Evolutionary conservation across 2,329 filamentous ascomycete genomes (phyloP).

Genomic region (Ramularia endophylla): DNA sequence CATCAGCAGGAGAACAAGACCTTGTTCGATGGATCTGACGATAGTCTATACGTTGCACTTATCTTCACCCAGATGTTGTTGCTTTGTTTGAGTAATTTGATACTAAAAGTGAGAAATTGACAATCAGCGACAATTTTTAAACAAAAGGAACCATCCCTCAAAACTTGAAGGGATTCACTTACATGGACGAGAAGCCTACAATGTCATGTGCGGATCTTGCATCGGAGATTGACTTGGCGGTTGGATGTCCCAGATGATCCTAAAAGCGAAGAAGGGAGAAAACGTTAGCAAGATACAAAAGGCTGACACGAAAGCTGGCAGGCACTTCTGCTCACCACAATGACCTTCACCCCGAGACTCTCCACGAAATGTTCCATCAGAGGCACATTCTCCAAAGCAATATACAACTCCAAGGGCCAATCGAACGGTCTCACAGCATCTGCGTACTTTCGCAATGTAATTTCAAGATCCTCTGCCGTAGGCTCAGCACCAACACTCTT

Average conservation of each 20-base stretch:
- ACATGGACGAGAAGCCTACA: slow-evolving; percentile 45
- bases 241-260: slow-evolving; percentile 51
- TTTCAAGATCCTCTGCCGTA: slow-evolving; percentile 36
- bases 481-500: slow-evolving; percentile 45
- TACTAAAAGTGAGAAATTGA: slow-evolving; percentile 1
- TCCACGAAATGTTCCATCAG: slow-evolving; percentile 47
- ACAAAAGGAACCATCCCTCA: too few species aligned
- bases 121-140: too few species aligned
- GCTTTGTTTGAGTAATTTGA: slow-evolving; percentile 43
- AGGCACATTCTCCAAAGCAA: slow-evolving; percentile 47
- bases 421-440: slow-evolving; percentile 43
- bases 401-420: slow-evolving; percentile 56
- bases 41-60: slow-evolving; percentile 51
- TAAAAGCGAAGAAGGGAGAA: too few species aligned
- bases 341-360: slow-evolving; percentile 45
- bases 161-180: too few species aligned
- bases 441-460: slow-evolving; percentile 44
- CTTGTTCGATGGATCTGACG: slow-evolving; percentile 31
- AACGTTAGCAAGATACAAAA: too few species aligned
- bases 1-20: too few species aligned
- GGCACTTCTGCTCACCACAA: slow-evolving; percentile 33
- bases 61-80: slow-evolving; percentile 52
- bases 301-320: too few species aligned
- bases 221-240: slow-evolving; percentile 36
- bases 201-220: slow-evolving; percentile 36